Conservation (phyloP, 805 yeast genomes). For the Metschnikowia shivogae region DNA sequence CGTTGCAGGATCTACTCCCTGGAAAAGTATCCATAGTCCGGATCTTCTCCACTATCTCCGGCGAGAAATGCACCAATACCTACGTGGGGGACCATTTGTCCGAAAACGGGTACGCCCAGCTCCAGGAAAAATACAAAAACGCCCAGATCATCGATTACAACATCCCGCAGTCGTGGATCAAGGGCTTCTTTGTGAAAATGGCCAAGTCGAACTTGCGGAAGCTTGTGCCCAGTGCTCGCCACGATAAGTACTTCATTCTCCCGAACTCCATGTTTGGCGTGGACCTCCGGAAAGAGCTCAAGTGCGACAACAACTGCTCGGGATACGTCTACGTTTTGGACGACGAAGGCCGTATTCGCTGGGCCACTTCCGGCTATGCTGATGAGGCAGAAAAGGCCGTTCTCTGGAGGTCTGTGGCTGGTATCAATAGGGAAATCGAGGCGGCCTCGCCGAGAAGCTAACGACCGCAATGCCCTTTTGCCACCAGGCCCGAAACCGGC, state of each 20-base stretch:
- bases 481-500: too few species aligned
- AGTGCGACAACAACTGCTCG: constrained; percentile 70
- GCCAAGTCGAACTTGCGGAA: constrained; percentile 42
- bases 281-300: constrained; percentile 52
- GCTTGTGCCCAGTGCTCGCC: constrained; percentile 45
- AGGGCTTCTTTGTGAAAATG: constrained; percentile 54
- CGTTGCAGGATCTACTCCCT: constrained; percentile 37
- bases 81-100: constrained; percentile 50
- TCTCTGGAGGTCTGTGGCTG: constrained; percentile 63
- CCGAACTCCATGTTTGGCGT: constrained; percentile 57
- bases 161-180: constrained; percentile 68
- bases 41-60: constrained; percentile 63
- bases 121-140: constrained; percentile 42
- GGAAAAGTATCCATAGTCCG: constrained; percentile 62
- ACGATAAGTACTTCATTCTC: constrained; percentile 57
- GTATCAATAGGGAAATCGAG: constrained; percentile 47
- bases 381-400: constrained; percentile 57
- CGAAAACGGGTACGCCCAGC: constrained; percentile 37
- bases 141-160: constrained; percentile 75
- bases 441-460: neutral
- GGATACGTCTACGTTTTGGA: constrained; percentile 85
- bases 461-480: too few species aligned
- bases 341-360: constrained; percentile 66
- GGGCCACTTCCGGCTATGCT: constrained; percentile 89
- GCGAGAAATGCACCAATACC: constrained; percentile 60